Percentiles rank a stretch among this genome's conserved stretches.
Evolutionary conservation across 202 grass and related monocot genomes (phyloP).

Genomic region (Dendrocalamus latiflorus): DNA sequence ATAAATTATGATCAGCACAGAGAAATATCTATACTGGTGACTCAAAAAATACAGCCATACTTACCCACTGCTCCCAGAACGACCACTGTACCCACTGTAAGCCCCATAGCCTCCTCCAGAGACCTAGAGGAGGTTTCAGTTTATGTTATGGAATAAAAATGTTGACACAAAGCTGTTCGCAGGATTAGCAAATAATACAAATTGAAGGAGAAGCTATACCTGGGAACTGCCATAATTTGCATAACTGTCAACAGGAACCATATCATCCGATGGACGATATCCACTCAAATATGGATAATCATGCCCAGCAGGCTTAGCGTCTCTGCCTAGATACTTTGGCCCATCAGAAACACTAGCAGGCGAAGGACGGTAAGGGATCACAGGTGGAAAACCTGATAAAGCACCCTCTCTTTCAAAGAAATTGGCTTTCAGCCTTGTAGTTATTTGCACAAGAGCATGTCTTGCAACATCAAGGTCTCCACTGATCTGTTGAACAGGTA

Average conservation of each 20-base stretch:
- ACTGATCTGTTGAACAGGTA: slow-evolving; percentile 52
- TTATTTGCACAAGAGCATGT: no score
- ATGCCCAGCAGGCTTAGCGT: slow-evolving; percentile 49
- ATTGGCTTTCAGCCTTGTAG: no score
- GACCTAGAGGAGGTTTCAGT: slow-evolving; percentile 48
- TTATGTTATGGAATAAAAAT: slow-evolving; percentile 18
- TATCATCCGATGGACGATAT: slow-evolving; percentile 59
- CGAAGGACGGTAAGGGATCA: slow-evolving; percentile 56
- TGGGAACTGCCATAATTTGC: slow-evolving; percentile 70
- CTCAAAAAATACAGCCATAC: slow-evolving; percentile 1
- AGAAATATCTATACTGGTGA: neutral
- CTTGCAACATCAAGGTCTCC: slow-evolving; percentile 85
- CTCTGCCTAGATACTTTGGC: slow-evolving; percentile 67
- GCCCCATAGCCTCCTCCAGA: slow-evolving; percentile 62
- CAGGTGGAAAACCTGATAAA: slow-evolving; percentile 59
- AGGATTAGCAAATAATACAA: slow-evolving; percentile 4
- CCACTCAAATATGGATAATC: slow-evolving; percentile 64
- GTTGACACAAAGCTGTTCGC: neutral
- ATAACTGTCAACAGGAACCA: slow-evolving; percentile 52
- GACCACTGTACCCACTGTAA: no score
- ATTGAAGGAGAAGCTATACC: slow-evolving; percentile 37
- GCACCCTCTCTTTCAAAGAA: no score
- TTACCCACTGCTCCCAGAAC: slow-evolving; percentile 78
- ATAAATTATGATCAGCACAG: neutral
- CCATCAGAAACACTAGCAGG: slow-evolving; percentile 59